Conservation (phyloP, 2,329 filamentous ascomycete species). For the Sporothrix humicola region DNA sequence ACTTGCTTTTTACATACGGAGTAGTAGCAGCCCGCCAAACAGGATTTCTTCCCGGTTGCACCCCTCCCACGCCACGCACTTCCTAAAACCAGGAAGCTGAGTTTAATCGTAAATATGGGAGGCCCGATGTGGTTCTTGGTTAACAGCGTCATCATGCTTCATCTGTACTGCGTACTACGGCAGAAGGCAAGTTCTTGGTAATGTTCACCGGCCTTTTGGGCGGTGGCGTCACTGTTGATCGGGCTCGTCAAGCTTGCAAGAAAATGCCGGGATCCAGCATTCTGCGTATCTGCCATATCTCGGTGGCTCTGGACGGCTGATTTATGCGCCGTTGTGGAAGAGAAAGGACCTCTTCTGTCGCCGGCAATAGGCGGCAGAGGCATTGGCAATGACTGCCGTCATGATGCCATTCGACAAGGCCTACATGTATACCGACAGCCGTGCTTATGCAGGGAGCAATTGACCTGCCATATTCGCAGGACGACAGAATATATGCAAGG, state of each 20-base stretch:
- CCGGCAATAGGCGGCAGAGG: neutral
- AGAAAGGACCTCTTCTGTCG: constrained; percentile 18
- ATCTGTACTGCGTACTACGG: neutral
- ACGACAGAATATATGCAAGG: too few relatives aligned
- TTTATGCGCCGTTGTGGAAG: neutral
- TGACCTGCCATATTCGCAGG: neutral
- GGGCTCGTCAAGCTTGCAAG: neutral
- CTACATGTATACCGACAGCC: neutral
- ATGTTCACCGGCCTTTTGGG: neutral
- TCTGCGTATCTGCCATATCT: too few relatives aligned
- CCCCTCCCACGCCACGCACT: neutral
- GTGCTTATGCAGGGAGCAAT: constrained; percentile 19
- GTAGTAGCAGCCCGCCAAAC: neutral
- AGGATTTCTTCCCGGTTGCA: constrained; percentile 19
- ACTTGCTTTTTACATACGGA: neutral
- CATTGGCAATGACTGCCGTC: neutral
- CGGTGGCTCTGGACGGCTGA: too few relatives aligned
- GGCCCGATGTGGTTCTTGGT: neutral
- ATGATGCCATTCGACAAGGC: neutral
- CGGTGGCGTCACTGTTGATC: too few relatives aligned
- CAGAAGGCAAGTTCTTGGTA: too few relatives aligned
- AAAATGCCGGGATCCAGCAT: too few relatives aligned
- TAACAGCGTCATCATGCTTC: neutral
- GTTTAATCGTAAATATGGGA: constrained; percentile 7
- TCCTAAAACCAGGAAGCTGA: constrained; percentile 8